These are phyloP conservation scores for Oryza brachyantha DNA, from an alignment of 176 grass and related monocot species.

Conservation along the genomic window DNA sequence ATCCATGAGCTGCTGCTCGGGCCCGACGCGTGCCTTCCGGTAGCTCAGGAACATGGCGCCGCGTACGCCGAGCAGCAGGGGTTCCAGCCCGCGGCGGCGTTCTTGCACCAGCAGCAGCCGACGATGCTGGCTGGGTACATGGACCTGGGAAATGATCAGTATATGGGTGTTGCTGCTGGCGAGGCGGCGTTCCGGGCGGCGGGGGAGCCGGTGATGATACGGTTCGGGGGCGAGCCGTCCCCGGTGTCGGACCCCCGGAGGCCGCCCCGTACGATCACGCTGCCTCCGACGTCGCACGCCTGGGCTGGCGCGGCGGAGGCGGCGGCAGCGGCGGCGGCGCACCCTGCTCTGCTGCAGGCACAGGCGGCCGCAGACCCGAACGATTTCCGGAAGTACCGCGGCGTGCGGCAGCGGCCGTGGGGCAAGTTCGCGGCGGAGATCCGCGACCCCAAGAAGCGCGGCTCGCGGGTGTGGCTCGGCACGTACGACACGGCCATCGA, in stretches of 20 bases:
- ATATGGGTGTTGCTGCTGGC: background rate
- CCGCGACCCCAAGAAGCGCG: conserved; percentile 70
- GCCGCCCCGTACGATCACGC: conserved; percentile 16
- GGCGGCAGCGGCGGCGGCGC: background rate
- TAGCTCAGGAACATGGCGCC: background rate
- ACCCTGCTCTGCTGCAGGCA: background rate
- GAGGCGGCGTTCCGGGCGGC: conserved; percentile 18
- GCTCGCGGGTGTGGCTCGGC: conserved; percentile 86
- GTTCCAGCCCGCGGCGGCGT: conserved; percentile 35
- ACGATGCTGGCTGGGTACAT: conserved; percentile 13
- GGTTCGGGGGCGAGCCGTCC: conserved; percentile 41
- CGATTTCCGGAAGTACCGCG: conserved; percentile 71
- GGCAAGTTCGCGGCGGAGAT: conserved; percentile 95
- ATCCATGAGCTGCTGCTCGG: conserved; percentile 49
- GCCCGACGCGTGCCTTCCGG: conserved; percentile 27
- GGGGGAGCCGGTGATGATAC: conserved; percentile 44
- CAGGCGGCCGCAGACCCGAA: background rate
- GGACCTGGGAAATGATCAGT: conserved; percentile 28
- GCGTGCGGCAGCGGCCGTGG: conserved; percentile 83
- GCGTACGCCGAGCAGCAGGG: background rate
- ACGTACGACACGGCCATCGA: conserved; percentile 86
- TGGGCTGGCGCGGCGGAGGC: background rate
- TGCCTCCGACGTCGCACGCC: conserved; percentile 34
- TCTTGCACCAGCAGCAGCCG: conserved; percentile 2
- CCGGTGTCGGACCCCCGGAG: conserved; percentile 31